Percentiles rank a stretch among this genome's conserved stretches.
phyloP scores from a whole-genome alignment of 208 protist species.

The Blastocrithidia nonstop region DNA sequence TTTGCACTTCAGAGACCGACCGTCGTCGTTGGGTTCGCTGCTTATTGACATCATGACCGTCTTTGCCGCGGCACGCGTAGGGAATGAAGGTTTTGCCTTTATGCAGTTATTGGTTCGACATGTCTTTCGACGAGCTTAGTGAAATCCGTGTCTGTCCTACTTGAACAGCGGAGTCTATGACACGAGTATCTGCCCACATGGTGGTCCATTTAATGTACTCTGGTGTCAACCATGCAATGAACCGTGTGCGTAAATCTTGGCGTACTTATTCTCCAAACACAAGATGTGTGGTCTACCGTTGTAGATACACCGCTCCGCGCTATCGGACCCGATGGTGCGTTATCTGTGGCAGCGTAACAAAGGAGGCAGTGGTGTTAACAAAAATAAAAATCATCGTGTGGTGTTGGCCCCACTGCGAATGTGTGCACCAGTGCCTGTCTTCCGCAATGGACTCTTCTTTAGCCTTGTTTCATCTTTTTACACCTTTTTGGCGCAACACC shows the following conservation, averaged over 20 bases:
- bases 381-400: constrained; percentile 54
- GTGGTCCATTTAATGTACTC: background rate
- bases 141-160: constrained; percentile 13
- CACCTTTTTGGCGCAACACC: constrained; percentile 24
- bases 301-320: constrained; percentile 71
- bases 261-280: constrained; percentile 63
- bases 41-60: constrained; percentile 64
- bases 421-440: constrained; percentile 13
- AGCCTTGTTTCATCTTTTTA: constrained; percentile 70
- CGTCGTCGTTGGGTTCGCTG: constrained; percentile 69
- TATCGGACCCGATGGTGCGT: constrained; percentile 58
- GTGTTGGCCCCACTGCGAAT: constrained; percentile 49
- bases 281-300: constrained; percentile 58
- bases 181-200: constrained; percentile 7
- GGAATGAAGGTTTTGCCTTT: constrained; percentile 61
- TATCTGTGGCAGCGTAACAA: constrained; percentile 29
- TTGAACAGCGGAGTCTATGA: constrained; percentile 20
- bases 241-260: constrained; percentile 44
- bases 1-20: constrained; percentile 57
- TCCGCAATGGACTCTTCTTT: constrained; percentile 47
- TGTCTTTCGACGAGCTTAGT: constrained; percentile 37
- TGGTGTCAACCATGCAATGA: constrained; percentile 15
- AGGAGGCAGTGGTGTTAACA: constrained; percentile 5
- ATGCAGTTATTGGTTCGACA: constrained; percentile 61
- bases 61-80: constrained; percentile 60